phyloP scores from a whole-genome alignment of 176 grass and related monocot species.

The Thalia dealbata region DNA sequence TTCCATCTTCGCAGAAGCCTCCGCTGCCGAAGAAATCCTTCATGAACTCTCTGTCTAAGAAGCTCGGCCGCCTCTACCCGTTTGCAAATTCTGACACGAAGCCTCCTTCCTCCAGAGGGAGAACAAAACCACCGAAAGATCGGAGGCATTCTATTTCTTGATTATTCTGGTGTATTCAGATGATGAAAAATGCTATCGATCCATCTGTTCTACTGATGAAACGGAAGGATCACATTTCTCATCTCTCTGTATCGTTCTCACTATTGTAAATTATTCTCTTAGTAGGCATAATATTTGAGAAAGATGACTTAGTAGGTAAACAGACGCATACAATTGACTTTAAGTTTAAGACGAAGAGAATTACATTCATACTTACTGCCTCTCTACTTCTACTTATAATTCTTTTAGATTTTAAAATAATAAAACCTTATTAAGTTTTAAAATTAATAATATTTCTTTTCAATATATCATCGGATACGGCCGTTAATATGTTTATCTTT shows the following conservation, averaged over 20 bases:
- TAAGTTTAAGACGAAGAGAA: too few species aligned
- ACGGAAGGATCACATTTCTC: not conserved
- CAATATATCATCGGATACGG: too few species aligned
- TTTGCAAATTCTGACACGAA: conserved; percentile 44
- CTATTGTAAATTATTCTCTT: not conserved
- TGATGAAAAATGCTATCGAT: not conserved
- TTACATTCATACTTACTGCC: too few species aligned
- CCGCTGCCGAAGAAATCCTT: conserved; percentile 52
- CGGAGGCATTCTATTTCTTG: conserved; percentile 89
- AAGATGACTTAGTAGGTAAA: not conserved
- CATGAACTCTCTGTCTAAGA: conserved; percentile 68
- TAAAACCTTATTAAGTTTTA: too few species aligned
- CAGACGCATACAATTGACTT: not conserved
- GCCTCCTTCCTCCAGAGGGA: conserved; percentile 18
- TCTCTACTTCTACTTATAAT: too few species aligned
- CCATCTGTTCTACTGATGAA: not conserved
- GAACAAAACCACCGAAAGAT: conserved; percentile 47
- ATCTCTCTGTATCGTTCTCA: not conserved
- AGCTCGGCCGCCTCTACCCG: conserved; percentile 55
- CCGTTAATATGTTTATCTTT: too few species aligned
- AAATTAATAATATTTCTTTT: too few species aligned
- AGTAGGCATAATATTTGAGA: not conserved
- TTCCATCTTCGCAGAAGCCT: conserved; percentile 21
- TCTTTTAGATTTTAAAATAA: too few species aligned
- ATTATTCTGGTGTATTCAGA: not conserved